These are phyloP conservation scores for Parascedosporium putredinis DNA, from an alignment of 2,329 filamentous ascomycete species.

Conservation along the genomic window DNA sequence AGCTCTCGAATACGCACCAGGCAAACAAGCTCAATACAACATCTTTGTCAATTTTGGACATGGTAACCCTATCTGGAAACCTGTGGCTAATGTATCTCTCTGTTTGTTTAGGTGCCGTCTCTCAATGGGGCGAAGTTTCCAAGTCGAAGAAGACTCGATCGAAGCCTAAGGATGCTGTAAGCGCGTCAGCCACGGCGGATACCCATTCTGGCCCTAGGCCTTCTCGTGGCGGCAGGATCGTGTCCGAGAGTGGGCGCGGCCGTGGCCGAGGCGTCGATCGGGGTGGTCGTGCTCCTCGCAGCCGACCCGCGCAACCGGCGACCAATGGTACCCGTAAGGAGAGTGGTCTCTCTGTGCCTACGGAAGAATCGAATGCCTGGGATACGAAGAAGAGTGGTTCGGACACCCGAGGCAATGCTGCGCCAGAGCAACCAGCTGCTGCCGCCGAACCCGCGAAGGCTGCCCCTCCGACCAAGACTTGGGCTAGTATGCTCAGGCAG, in stretches of 20 bases:
- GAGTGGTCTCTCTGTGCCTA: constrained; percentile 50
- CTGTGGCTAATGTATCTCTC: no score
- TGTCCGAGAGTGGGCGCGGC: constrained; percentile 51
- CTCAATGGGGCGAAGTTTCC: constrained; percentile 77
- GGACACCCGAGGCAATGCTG: constrained; percentile 22
- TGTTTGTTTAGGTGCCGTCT: constrained; percentile 62
- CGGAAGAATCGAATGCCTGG: constrained; percentile 53
- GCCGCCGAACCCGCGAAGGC: constrained; percentile 27
- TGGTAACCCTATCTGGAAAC: no score
- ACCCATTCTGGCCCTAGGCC: constrained; percentile 25
- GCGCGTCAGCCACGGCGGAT: constrained; percentile 31
- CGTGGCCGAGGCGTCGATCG: constrained; percentile 53
- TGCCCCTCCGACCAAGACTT: constrained; percentile 44
- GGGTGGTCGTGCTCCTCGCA: constrained; percentile 50
- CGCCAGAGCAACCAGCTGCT: constrained; percentile 22
- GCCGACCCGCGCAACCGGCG: constrained; percentile 45
- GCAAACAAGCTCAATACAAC: no score
- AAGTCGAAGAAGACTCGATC: constrained; percentile 70
- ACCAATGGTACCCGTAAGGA: constrained; percentile 57
- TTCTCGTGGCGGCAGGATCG: constrained; percentile 50
- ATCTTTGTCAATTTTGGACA: constrained; percentile 8
- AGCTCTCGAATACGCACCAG: no score
- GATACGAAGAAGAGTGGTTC: constrained; percentile 27
- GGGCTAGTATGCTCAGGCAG: constrained; percentile 66
- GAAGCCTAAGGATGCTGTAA: constrained; percentile 55